Conservation (phyloP, 169 alveolate species). For the Plasmodium fragile region DNA sequence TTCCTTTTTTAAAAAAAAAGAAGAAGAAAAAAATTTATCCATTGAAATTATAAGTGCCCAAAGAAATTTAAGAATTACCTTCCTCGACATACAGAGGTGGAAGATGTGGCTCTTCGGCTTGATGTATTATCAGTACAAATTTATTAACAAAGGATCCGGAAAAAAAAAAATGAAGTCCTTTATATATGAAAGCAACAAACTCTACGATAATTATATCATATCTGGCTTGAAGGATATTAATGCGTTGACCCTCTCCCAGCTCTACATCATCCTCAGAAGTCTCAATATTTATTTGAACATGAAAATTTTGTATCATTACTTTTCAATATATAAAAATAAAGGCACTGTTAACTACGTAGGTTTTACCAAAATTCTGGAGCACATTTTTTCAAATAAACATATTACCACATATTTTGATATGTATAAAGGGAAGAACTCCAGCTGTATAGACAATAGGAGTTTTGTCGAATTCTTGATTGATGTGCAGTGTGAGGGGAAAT, state of each 20-base stretch:
- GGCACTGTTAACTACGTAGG: constrained; percentile 67
- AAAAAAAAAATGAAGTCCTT: constrained; percentile 41
- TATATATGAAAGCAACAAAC: constrained; percentile 58
- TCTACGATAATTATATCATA: constrained; percentile 71
- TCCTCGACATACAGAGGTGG: constrained; percentile 77
- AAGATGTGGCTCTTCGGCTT: constrained; percentile 77
- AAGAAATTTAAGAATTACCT: constrained; percentile 47
- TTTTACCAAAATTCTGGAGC: constrained; percentile 74
- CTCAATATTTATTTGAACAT: constrained; percentile 72
- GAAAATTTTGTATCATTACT: constrained; percentile 74
- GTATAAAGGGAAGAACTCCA: constrained; percentile 33
- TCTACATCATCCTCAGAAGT: constrained; percentile 71
- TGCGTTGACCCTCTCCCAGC: constrained; percentile 66
- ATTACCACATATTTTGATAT: constrained; percentile 49
- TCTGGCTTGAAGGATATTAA: constrained; percentile 75
- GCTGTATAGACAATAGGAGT: constrained; percentile 54
- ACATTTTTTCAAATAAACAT: constrained; percentile 71
- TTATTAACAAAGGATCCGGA: constrained; percentile 64
- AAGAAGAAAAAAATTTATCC: constrained; percentile 72
- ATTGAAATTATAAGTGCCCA: constrained; percentile 70
- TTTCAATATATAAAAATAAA: constrained; percentile 76
- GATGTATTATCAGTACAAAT: constrained; percentile 72
- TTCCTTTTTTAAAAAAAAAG: constrained; percentile 74
- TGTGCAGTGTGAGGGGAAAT: constrained; percentile 72
- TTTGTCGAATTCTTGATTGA: constrained; percentile 70